Conservation (phyloP, 2,329 filamentous ascomycete species). For the Penicillium sp. region DNA sequence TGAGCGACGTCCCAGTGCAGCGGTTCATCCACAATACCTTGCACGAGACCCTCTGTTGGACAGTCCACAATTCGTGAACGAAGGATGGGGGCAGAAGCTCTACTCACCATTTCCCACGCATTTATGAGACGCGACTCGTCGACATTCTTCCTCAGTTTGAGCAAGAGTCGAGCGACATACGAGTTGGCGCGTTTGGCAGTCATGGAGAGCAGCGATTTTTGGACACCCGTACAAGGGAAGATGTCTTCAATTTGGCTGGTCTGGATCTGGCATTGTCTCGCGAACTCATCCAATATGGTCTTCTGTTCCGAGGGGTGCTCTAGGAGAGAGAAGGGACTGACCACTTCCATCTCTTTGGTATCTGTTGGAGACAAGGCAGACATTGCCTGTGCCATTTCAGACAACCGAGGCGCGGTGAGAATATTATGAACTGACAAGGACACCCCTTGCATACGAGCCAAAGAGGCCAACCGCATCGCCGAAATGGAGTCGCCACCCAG, state of each 20-base stretch:
- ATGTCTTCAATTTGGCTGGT: not conserved
- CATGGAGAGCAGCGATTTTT: not conserved
- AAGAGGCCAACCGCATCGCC: not conserved
- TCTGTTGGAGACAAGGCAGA: not conserved
- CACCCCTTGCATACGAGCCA: not conserved
- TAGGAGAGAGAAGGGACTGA: not conserved
- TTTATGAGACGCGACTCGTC: not conserved
- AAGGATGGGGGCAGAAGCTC: not conserved
- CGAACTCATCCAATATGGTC: not conserved
- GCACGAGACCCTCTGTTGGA: not conserved
- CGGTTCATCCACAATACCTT: not conserved
- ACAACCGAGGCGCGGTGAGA: not conserved
- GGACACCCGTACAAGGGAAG: not conserved
- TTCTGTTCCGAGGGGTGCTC: not conserved
- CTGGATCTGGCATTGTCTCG: not conserved
- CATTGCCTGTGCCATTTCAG: not conserved
- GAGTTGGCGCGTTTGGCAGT: not conserved
- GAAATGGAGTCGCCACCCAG: not conserved
- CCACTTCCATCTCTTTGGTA: not conserved
- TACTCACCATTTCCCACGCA: not conserved
- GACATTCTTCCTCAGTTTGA: not conserved
- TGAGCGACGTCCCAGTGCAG: not conserved
- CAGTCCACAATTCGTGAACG: not conserved
- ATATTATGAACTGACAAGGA: not conserved
- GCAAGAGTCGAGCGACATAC: not conserved